Base-by-base conservation (phyloP, 1,284 basidiomycete species). In the Psilocybe mexicana region DNA sequence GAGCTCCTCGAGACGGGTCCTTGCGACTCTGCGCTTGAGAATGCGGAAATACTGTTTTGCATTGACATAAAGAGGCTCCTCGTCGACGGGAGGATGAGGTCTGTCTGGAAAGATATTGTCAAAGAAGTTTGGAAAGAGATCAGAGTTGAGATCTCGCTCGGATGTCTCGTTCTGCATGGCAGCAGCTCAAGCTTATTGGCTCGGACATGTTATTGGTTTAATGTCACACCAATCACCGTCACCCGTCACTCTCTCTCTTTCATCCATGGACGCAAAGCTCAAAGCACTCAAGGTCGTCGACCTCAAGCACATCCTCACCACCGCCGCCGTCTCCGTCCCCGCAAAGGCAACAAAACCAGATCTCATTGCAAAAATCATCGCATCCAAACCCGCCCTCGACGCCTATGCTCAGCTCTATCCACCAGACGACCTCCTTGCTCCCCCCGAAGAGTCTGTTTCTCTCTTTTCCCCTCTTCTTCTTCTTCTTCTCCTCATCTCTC, bases 1-100 rank as follows among this genome's bases (percentile, higher is more conserved):
- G 53, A 98, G 81, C 74, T 97, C 95, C 69, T 96, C 94, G 50
- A 97, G 79, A 33, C 96, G 81, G 1, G 93, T 92, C 42, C 95
- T 79, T 6, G 94, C 94, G 63, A 92, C 84, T 55, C 95, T 83
- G 60, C 95, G 84, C 78, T 97, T 97, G 70, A 98, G 82, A 70
- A 98, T 98, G 67, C 96, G 90, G 68, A 95, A 93, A 73, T 97
- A 98, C 76, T 98, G 95, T 73, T 98, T 98, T 51, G 95, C 95
- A 69, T 98, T 98, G 62, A 98, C 96, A 76, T 96, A 96, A 64
- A 97, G 85, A 28, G 95, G 95, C 71, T 97, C 94, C 67, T 97
- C 94, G 75, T 96, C 94, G 67, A 92, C 78, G 57, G 66, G 14
- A 65, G 33, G 48, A 40, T 26, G 38, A 48, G 44, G 56, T 55